Evolutionary conservation across 1,284 basidiomycete genomes (phyloP), one percentile per base, ranked within the genome.

Genomic region (Naganishia cerealis): DNA sequence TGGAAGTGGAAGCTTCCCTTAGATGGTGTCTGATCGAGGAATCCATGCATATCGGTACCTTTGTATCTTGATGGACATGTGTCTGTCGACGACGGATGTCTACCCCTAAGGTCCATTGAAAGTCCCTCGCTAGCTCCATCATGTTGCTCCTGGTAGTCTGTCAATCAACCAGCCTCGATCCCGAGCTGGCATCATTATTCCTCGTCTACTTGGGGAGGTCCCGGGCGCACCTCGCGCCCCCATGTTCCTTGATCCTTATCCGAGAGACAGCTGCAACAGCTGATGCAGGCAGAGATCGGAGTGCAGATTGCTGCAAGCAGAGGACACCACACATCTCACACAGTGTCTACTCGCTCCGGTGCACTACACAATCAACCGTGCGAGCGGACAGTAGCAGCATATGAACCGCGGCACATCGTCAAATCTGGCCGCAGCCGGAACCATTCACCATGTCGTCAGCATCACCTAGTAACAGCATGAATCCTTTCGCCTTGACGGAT

Each of bases 381-480:
- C 46, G 46, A 9, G 21, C 46, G n/a, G 12, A 50, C 46, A 50
- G 1, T 2, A 33, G 29, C 46, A 50, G n/a, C 46, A 50, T 21
- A 50, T 50, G 46, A 24, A 8, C 46, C 10, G 12, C 7, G 24
- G n/a, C 46, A 9, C n/a, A 9, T 13, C 1, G 12, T 8, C n/a
- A 50, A 15, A 21, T 7, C 7, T 24, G 46, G 46, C 46, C 46
- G n/a, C 21, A 50, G 46, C 46, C 46, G 46, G n/a, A 50, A 50
- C 21, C 46, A 3, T 3, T 18, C 59, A 48, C 59, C 42, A 62
- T 50, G 59, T 62, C 59, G 38, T 52, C 38, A 63, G 61, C 61
- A 42, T 63, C 61, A 15, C 61, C 61, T n/a, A 63, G 61, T 21
- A 63, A 63, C 50, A 63, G 61, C 61, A 63, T 63, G 61, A 63